A percentile compares a stretch with the other conserved stretches of the same genome.
Conservation (phyloP, 805 yeast genomes). For the Saturnispora halmiae region DNA sequence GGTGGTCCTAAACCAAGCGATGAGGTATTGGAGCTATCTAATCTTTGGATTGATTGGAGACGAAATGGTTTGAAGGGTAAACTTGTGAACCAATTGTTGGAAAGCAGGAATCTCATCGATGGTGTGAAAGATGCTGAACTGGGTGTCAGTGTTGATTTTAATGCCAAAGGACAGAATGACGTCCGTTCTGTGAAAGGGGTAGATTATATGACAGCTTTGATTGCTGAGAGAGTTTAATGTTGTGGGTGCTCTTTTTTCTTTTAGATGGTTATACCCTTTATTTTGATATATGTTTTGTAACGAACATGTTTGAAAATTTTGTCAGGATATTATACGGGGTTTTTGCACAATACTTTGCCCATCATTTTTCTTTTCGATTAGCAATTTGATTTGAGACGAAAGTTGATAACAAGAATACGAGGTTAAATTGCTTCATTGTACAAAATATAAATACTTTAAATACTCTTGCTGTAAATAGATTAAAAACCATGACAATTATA, state of each 20-base stretch:
- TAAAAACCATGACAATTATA: no score
- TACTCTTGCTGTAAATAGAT: no score
- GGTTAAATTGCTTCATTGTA: no score
- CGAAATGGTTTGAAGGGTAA: constrained; percentile 21
- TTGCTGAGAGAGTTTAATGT: constrained; percentile 2
- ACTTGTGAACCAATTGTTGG: constrained; percentile 10
- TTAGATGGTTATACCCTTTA: no score
- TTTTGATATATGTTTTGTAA: no score
- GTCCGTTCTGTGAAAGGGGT: constrained; percentile 13
- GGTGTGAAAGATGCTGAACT: constrained; percentile 10
- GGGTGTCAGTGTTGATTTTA: constrained; percentile 7
- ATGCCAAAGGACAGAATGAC: background rate
- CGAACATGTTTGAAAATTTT: no score
- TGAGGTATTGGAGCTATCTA: constrained; percentile 19
- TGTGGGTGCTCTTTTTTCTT: background rate
- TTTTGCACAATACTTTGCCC: no score
- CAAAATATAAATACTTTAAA: no score
- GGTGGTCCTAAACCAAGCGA: constrained; percentile 1
- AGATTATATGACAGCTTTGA: constrained; percentile 8
- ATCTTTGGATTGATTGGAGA: constrained; percentile 28
- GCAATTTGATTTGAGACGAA: no score
- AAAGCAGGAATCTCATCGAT: constrained; percentile 4
- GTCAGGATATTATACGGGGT: no score
- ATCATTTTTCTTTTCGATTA: no score
- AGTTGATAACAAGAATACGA: no score